These are phyloP conservation scores for Triticum urartu DNA, from an alignment of 176 grass and related monocot species.

Conservation along the genomic window DNA sequence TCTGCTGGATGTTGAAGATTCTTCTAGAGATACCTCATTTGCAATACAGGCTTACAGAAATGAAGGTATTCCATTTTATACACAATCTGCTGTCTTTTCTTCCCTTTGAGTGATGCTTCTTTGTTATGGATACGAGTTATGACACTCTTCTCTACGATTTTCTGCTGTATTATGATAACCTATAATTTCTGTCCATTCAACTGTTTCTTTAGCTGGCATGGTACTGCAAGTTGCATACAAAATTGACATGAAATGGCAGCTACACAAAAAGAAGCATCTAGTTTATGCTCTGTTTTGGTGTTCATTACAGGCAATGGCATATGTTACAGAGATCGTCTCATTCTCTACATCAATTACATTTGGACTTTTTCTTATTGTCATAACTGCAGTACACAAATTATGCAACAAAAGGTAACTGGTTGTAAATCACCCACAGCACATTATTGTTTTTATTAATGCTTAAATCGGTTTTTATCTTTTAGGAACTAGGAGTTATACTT, in stretches of 20 bases:
- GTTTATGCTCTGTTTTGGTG: conserved; percentile 6
- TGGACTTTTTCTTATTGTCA: conserved; percentile 49
- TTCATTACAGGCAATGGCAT: conserved; percentile 44
- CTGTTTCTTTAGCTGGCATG: not conserved
- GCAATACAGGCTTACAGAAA: conserved; percentile 52
- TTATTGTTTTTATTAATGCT: not conserved
- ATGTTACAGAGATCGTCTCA: conserved; percentile 53
- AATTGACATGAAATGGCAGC: not conserved
- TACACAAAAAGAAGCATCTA: conserved; percentile 6
- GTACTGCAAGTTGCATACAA: not conserved
- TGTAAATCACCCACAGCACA: not conserved
- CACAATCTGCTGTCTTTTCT: not conserved
- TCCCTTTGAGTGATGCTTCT: not conserved
- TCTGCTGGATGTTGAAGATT: conserved; percentile 83
- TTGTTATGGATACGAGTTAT: not conserved
- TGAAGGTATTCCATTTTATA: conserved; percentile 55
- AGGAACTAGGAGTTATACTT: not conserved
- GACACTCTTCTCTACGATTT: not conserved
- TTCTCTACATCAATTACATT: conserved; percentile 56
- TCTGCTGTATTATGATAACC: not conserved
- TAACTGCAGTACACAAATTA: conserved; percentile 24
- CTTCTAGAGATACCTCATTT: conserved; percentile 80
- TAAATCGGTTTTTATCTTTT: not conserved
- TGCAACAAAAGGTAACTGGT: conserved; percentile 44
- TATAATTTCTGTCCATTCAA: not conserved